These are phyloP conservation scores for Trichaptum fuscoviolaceum DNA, from an alignment of 768 basidiomycete genomes.

Conservation along the genomic window DNA sequence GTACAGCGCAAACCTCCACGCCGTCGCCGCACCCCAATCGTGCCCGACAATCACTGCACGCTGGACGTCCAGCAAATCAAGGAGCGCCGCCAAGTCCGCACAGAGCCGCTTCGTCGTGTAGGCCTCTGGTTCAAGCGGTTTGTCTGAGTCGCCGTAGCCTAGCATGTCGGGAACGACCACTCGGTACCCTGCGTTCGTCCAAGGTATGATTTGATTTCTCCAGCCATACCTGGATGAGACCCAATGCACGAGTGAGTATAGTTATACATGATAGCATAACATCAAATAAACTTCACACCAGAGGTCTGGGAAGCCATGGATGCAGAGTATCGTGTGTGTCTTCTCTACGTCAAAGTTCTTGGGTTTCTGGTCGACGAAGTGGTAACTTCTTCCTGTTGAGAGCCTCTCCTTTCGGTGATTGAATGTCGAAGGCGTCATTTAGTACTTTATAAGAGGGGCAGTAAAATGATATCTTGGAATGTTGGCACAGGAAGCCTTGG, in stretches of 20 bases:
- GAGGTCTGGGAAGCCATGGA: slow-evolving; percentile 79
- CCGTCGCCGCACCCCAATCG: slow-evolving; percentile 73
- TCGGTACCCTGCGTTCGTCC: slow-evolving; percentile 56
- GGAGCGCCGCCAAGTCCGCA: slow-evolving; percentile 58
- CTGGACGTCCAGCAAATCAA: slow-evolving; percentile 48
- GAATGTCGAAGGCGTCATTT: slow-evolving; percentile 28
- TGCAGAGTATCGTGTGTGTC: slow-evolving; percentile 54
- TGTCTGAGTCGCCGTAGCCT: slow-evolving; percentile 65
- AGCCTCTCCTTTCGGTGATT: slow-evolving; percentile 47
- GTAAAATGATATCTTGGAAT: too few species aligned
- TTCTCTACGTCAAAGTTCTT: slow-evolving; percentile 31
- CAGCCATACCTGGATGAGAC: slow-evolving; percentile 57
- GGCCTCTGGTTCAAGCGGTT: slow-evolving; percentile 45
- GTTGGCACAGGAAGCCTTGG: too few species aligned
- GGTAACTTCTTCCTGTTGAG: slow-evolving; percentile 58
- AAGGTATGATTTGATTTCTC: slow-evolving; percentile 68
- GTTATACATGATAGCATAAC: neutral
- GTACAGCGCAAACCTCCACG: slow-evolving; percentile 67
- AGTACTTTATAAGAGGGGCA: too few species aligned
- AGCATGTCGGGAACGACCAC: slow-evolving; percentile 47
- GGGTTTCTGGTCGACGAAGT: slow-evolving; percentile 70
- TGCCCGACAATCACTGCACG: slow-evolving; percentile 70
- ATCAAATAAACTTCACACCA: slow-evolving; percentile 23
- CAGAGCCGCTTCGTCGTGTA: slow-evolving; percentile 59
- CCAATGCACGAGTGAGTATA: neutral